Base-by-base conservation (phyloP, 1,284 basidiomycete genomes). In the Cystobasidium pallidum region DNA sequence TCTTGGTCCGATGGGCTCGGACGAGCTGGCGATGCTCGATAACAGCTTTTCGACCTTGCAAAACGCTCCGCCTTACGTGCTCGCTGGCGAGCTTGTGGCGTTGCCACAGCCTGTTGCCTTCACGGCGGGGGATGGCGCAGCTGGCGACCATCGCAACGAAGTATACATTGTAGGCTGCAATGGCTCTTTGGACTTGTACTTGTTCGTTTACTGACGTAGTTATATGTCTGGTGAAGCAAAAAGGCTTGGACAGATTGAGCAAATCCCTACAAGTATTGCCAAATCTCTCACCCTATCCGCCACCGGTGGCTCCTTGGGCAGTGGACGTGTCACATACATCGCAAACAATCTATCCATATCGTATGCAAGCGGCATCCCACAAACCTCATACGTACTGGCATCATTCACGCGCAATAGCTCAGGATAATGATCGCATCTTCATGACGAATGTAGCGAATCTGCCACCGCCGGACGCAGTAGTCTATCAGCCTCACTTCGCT, bases 41-140 rank as follows among this genome's bases (percentile, higher is more conserved):
- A 79, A 78, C 54, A 75, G 74, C 41, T 80, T 78, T 70, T 64
- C 76, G 36, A 77, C 76, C 21, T 73, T 76, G 32, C 63, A 75
- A 49, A 79, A 79, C 54, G 66, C 73, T 13, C 73, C 78, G 51
- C 75, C 78, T 0, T 76, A 75, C 39, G 75, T 80, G 17, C 19
- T 78, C 0, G 57, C 75, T 26, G 70, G 71, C 39, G 24, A 21
- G 43, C 34, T 77, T 47, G 26, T 61, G 3, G 66, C 74, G 51
- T 43, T 76, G 59, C 75, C 68, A n/a, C 24, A 65, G 10, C 58
- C 66, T 13, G 28, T 54, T 7, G 64, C 55, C 30, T 67, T 63
- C 24, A 75, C 76, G 2, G 70, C 77, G 32, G 74, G 75, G 15
- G 76, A 77, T 34, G 77, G 76, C 0, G 13, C 54, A 11, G 71